Percentiles rank a stretch among this genome's conserved stretches.
phyloP scores from a whole-genome alignment of 345 rosid genomes.

The Sisymbrium irio region DNA sequence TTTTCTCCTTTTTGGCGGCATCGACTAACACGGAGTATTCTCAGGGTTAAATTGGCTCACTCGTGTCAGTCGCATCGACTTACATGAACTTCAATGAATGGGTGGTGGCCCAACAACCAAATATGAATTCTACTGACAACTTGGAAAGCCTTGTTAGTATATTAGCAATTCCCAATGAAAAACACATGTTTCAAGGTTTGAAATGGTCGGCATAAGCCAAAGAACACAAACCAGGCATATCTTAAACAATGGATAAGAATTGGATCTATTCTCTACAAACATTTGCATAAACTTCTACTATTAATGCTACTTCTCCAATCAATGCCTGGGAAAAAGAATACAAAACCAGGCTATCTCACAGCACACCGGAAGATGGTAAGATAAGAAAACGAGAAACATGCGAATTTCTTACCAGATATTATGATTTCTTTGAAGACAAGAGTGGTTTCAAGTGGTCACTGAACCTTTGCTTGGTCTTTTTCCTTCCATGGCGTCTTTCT shows the following conservation, averaged over 20 bases:
- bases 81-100: conserved; percentile 6
- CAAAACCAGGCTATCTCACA: conserved; percentile 25
- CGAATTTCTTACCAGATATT: conserved; percentile 5
- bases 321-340: conserved; percentile 10
- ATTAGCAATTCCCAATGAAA: conserved; percentile 26
- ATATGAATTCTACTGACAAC: conserved; percentile 24
- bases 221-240: conserved; percentile 22
- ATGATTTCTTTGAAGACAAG: neutral
- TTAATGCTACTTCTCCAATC: conserved; percentile 29
- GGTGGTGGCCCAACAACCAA: neutral
- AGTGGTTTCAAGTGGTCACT: conserved; percentile 38
- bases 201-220: conserved; percentile 11
- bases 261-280: conserved; percentile 36
- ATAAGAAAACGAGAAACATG: neutral
- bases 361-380: conserved; percentile 2
- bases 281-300: conserved; percentile 28
- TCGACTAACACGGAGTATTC: neutral
- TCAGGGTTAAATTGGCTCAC: neutral
- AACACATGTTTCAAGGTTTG: conserved; percentile 4
- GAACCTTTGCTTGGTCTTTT: conserved; percentile 65
- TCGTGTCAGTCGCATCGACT: too few relatives aligned
- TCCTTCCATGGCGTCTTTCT: conserved; percentile 99
- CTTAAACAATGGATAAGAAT: conserved; percentile 32
- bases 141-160: conserved; percentile 21
- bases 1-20: too few relatives aligned